Percentiles rank a stretch among this genome's conserved stretches.
Conservation (phyloP, 495 filamentous ascomycete genomes). For the Penicillium parvum region DNA sequence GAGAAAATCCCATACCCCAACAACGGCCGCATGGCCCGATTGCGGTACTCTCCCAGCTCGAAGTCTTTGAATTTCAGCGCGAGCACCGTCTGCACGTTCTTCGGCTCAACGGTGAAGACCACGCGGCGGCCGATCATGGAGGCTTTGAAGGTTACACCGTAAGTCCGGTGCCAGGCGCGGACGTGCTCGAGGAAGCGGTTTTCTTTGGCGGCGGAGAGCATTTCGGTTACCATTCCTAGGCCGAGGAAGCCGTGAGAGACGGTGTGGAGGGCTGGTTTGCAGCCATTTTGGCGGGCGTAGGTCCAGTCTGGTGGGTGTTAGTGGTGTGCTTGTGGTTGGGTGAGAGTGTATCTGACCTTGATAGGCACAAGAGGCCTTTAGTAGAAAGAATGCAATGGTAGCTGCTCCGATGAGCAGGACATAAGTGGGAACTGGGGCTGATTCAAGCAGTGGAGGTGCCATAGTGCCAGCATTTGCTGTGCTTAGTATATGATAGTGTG, state of each 20-base stretch:
- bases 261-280: not conserved
- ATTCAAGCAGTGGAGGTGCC: too few species aligned
- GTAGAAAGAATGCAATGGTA: too few species aligned
- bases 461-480: too few species aligned
- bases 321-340: too few species aligned
- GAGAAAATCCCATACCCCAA: slow-evolving; percentile 71
- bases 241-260: slow-evolving; percentile 6
- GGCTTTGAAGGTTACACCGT: slow-evolving; percentile 11
- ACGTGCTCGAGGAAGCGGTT: slow-evolving; percentile 5
- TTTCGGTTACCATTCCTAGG: not conserved
- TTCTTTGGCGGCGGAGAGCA: slow-evolving; percentile 1
- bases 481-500: too few species aligned
- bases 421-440: too few species aligned
- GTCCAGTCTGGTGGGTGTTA: too few species aligned
- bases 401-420: too few species aligned
- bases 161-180: slow-evolving; percentile 6
- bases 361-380: too few species aligned
- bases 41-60: slow-evolving; percentile 47
- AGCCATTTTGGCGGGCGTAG: slow-evolving; percentile 8
- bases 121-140: slow-evolving; percentile 12
- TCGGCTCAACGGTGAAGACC: slow-evolving; percentile 52
- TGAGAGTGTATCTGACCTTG: too few species aligned
- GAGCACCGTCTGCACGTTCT: slow-evolving; percentile 61
- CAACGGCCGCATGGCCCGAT: slow-evolving; percentile 47
- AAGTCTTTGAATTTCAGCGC: slow-evolving; percentile 58